Evolutionary conservation across 1,284 basidiomycete species (phyloP).

Genomic region (Flammula alnicola): DNA sequence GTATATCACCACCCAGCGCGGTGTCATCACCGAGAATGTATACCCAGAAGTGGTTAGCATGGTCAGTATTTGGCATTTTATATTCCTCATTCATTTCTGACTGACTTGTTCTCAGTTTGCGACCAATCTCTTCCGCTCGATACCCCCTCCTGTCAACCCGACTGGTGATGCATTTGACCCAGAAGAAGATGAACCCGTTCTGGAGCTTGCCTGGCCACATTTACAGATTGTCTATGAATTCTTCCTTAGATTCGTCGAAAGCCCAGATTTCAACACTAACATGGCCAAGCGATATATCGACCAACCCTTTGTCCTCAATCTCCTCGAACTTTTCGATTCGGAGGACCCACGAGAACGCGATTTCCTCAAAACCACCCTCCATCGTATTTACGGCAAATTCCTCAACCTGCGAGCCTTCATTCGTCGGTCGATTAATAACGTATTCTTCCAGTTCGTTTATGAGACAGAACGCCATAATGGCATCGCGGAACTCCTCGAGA

Average conservation of each 20-base stretch:
- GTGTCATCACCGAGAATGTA: conserved; percentile 96
- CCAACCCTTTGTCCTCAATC: conserved; percentile 93
- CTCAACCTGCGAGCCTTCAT: conserved; percentile 98
- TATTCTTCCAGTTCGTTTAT: conserved; percentile 99
- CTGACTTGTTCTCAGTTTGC: conserved; percentile 71
- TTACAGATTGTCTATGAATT: conserved; percentile 99
- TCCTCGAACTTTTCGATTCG: conserved; percentile 98
- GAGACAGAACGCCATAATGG: conserved; percentile 99
- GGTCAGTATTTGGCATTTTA: conserved; percentile 55
- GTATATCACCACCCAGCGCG: conserved; percentile 96
- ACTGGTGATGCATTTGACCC: conserved; percentile 98
- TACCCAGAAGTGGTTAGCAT: conserved; percentile 99
- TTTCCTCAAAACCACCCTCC: conserved; percentile 98
- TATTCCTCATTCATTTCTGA: conserved; percentile 17
- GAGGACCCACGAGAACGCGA: conserved; percentile 99
- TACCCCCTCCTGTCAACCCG: conserved; percentile 98
- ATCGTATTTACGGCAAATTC: conserved; percentile 99
- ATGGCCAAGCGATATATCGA: conserved; percentile 98
- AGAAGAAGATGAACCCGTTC: conserved; percentile 98
- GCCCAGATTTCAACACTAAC: conserved; percentile 98
- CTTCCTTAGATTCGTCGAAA: conserved; percentile 99
- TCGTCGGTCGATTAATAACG: conserved; percentile 98
- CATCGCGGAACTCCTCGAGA: conserved; percentile 97
- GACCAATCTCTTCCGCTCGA: conserved; percentile 97
- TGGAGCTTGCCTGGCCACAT: conserved; percentile 99